Evolutionary conservation across 495 filamentous ascomycete species (phyloP).

Genomic region (Aspergillus panamensis): DNA sequence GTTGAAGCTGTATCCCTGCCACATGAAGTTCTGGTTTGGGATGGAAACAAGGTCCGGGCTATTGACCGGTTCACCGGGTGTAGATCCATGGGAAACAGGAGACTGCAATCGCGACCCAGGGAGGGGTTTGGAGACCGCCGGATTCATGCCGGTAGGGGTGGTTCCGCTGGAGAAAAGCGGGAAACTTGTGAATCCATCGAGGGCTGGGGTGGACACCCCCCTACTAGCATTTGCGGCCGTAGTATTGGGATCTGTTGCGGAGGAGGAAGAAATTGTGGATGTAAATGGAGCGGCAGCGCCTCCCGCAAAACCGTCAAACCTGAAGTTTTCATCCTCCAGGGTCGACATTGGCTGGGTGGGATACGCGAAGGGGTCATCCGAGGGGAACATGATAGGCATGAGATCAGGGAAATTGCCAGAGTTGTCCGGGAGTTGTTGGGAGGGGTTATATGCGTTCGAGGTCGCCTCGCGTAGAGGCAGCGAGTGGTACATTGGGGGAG

Average conservation of each 20-base stretch:
- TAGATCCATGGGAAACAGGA: slow-evolving; percentile 34
- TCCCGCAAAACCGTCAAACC: slow-evolving; percentile 24
- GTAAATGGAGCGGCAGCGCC: slow-evolving; percentile 11
- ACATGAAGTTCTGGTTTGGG: slow-evolving; percentile 45
- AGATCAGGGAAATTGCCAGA: slow-evolving; percentile 61
- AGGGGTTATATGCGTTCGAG: slow-evolving; percentile 26
- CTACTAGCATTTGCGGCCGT: slow-evolving; percentile 13
- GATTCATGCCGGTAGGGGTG: slow-evolving; percentile 21
- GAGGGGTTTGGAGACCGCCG: slow-evolving; percentile 32
- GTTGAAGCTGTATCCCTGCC: slow-evolving; percentile 41
- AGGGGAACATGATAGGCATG: slow-evolving; percentile 88
- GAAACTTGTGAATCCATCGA: slow-evolving; percentile 33
- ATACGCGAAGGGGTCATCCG: slow-evolving; percentile 85
- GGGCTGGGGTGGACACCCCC: slow-evolving; percentile 25
- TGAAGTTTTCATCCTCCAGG: slow-evolving; percentile 52
- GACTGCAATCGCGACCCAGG: slow-evolving; percentile 33
- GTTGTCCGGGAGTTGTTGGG: slow-evolving; percentile 33
- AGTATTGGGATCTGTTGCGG: slow-evolving; percentile 7
- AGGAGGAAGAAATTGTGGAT: slow-evolving; percentile 19
- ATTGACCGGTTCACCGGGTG: slow-evolving; percentile 34
- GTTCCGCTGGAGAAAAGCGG: slow-evolving; percentile 25
- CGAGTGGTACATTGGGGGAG: slow-evolving; percentile 18
- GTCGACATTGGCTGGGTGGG: slow-evolving; percentile 76
- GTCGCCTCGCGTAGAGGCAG: slow-evolving; percentile 19
- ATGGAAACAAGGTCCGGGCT: slow-evolving; percentile 48